Conservation (phyloP, 1,284 basidiomycete genomes). For the Fistulinella cinereoalba region DNA sequence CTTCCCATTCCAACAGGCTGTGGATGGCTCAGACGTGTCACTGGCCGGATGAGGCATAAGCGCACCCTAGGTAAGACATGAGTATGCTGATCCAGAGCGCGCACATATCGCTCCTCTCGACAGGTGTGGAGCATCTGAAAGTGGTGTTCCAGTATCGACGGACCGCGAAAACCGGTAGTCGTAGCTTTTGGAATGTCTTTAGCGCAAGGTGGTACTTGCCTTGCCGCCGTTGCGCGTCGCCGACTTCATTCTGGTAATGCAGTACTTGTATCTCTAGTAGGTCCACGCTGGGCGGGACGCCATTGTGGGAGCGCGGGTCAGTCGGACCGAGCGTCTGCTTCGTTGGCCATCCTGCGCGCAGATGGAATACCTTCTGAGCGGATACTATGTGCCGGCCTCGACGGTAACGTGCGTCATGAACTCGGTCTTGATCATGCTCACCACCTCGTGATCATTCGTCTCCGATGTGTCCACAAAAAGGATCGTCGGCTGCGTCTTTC, state of each 20-base stretch:
- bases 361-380: too few species aligned
- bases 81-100: conserved; percentile 89
- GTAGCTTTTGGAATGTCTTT: conserved; percentile 84
- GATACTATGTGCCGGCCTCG: too few species aligned
- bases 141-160: conserved; percentile 3
- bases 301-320: conserved; percentile 57
- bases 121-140: conserved; percentile 78
- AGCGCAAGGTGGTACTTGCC: conserved; percentile 79
- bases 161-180: conserved; percentile 13
- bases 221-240: conserved; percentile 61
- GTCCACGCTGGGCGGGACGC: conserved; percentile 79
- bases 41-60: not conserved
- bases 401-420: too few species aligned
- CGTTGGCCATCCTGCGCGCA: too few species aligned
- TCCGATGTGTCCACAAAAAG: too few species aligned
- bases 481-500: too few species aligned
- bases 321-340: not conserved
- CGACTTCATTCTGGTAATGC: conserved; percentile 86
- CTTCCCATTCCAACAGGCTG: conserved; percentile 84
- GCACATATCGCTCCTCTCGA: conserved; percentile 96
- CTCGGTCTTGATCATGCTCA: too few species aligned
- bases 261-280: conserved; percentile 96
- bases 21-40: not conserved
- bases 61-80: conserved; percentile 78
- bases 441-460: too few species aligned